Evolutionary conservation across 192 early-diverging fungal species (phyloP).

Genomic region (Entomortierella parvispora): DNA sequence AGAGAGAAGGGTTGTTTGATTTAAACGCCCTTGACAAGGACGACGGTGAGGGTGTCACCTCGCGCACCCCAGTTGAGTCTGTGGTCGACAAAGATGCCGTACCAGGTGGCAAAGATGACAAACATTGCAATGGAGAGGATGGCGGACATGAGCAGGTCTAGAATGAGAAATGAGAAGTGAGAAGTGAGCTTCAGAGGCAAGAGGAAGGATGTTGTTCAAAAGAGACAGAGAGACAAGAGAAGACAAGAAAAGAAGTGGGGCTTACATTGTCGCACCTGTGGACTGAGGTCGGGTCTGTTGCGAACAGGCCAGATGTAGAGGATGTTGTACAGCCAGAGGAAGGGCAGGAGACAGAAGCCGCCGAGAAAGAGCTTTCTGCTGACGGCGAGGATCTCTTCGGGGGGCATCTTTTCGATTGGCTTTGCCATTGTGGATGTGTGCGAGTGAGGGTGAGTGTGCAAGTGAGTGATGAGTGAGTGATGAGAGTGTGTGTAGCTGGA

Average conservation of each 20-base stretch:
- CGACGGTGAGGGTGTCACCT: slow-evolving; percentile 65
- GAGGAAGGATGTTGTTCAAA: background rate
- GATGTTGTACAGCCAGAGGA: slow-evolving; percentile 78
- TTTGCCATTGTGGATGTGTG: slow-evolving; percentile 22
- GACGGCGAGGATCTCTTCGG: slow-evolving; percentile 65
- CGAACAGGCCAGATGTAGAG: slow-evolving; percentile 70
- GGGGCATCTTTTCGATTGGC: slow-evolving; percentile 57
- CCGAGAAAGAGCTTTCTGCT: slow-evolving; percentile 70
- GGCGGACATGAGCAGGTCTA: slow-evolving; percentile 68
- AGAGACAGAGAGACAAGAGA: background rate
- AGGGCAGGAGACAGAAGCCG: slow-evolving; percentile 65
- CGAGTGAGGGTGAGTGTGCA: background rate
- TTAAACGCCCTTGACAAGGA: slow-evolving; percentile 63
- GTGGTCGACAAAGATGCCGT: slow-evolving; percentile 66
- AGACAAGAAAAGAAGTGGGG: background rate
- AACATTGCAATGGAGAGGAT: slow-evolving; percentile 59
- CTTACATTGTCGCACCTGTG: slow-evolving; percentile 67
- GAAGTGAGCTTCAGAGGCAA: background rate
- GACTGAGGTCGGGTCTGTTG: slow-evolving; percentile 58
- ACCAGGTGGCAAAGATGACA: slow-evolving; percentile 65
- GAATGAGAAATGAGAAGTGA: background rate
- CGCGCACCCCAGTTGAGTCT: slow-evolving; percentile 67
- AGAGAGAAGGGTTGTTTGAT: too few relatives aligned
- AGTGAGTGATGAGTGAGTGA: background rate
- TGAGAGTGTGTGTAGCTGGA: background rate